These are phyloP conservation scores for Holtermannia corniformis DNA, from an alignment of 768 basidiomycete genomes.

Conservation along the genomic window DNA sequence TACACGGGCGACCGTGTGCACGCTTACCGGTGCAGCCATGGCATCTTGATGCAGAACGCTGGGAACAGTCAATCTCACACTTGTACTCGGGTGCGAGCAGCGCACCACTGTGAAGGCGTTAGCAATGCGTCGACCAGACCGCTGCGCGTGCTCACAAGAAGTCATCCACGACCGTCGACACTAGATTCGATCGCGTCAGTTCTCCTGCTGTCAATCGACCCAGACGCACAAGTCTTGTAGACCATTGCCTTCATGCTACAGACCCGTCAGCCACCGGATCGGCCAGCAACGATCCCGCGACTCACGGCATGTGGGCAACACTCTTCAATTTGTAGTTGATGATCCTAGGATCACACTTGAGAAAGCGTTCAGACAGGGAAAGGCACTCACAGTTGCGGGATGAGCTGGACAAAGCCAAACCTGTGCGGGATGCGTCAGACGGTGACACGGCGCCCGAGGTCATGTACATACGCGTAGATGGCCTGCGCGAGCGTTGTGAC, in stretches of 20 bases:
- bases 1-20: too few species aligned
- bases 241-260: slow-evolving; percentile 83
- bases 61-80: slow-evolving; percentile 1
- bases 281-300: not conserved
- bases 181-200: slow-evolving; percentile 6
- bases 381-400: slow-evolving; percentile 44
- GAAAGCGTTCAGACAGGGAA: slow-evolving; percentile 47
- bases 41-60: slow-evolving; percentile 95
- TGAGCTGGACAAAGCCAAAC: slow-evolving; percentile 87
- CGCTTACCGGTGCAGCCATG: slow-evolving; percentile 57
- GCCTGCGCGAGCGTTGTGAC: slow-evolving; percentile 72
- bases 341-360: slow-evolving; percentile 67
- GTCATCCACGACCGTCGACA: slow-evolving; percentile 62
- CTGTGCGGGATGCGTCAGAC: slow-evolving; percentile 52
- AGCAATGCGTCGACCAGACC: not conserved
- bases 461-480: slow-evolving; percentile 41
- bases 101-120: slow-evolving; percentile 6
- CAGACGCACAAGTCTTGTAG: slow-evolving; percentile 77
- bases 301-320: slow-evolving; percentile 82
- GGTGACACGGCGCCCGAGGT: too few species aligned
- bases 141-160: slow-evolving; percentile 43
- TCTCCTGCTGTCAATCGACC: slow-evolving; percentile 41
- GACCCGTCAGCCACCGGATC: slow-evolving; percentile 1
- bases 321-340: slow-evolving; percentile 96
- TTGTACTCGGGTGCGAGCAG: not conserved